Evolutionary conservation across 2,329 filamentous ascomycete species (phyloP).

Genomic region (Botrytis deweyae): DNA sequence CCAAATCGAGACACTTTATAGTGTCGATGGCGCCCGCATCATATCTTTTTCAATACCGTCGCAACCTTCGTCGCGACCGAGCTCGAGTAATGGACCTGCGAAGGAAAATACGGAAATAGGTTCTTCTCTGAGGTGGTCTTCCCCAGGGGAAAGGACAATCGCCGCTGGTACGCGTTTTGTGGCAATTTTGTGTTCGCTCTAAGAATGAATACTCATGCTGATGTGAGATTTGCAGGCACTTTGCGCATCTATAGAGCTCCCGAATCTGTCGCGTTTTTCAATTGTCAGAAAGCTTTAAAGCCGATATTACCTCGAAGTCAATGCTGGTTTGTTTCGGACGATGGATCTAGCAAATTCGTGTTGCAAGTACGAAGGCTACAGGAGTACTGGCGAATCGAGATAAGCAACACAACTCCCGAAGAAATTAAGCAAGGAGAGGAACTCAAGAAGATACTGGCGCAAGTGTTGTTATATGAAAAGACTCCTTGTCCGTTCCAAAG

Average conservation of each 20-base stretch:
- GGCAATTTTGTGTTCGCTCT: background rate
- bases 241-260: constrained; percentile 84
- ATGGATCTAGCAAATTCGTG: constrained; percentile 75
- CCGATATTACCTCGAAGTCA: constrained; percentile 88
- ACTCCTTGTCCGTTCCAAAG: constrained; percentile 84
- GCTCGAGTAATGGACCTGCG: constrained; percentile 36
- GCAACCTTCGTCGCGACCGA: constrained; percentile 22
- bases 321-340: constrained; percentile 83
- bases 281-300: constrained; percentile 78
- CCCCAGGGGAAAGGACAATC: constrained; percentile 76
- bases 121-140: constrained; percentile 70
- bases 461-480: constrained; percentile 80
- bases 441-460: constrained; percentile 67
- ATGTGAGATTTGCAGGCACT: constrained; percentile 51
- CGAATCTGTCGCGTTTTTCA: constrained; percentile 83
- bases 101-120: constrained; percentile 48
- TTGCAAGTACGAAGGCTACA: constrained; percentile 78
- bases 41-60: constrained; percentile 54
- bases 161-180: constrained; percentile 61
- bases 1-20: constrained; percentile 38
- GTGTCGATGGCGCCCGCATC: constrained; percentile 38
- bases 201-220: constrained; percentile 12
- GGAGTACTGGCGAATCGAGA: constrained; percentile 81
- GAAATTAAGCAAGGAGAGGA: constrained; percentile 63
- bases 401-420: constrained; percentile 64